phyloP scores from a whole-genome alignment of 768 basidiomycete genomes.

The Pleurotus tuber-regium region DNA sequence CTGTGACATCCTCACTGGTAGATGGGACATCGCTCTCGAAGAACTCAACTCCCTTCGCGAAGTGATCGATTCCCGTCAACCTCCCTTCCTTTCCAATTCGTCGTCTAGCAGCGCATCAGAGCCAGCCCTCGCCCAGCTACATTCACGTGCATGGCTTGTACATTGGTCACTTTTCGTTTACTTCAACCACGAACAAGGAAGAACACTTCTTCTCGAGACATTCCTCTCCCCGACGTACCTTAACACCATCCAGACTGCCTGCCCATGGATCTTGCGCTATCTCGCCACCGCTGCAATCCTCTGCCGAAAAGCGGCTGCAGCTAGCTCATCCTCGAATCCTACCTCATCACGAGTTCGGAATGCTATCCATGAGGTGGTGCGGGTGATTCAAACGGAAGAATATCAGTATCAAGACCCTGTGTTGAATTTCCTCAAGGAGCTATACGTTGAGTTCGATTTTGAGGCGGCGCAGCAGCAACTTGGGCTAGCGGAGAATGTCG shows the following conservation, averaged over 20 bases:
- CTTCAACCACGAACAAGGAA: slow-evolving; percentile 93
- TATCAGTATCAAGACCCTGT: slow-evolving; percentile 96
- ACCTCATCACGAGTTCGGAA: slow-evolving; percentile 76
- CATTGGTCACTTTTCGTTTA: slow-evolving; percentile 99
- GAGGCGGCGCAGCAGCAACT: slow-evolving; percentile 89
- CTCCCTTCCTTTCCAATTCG: slow-evolving; percentile 42
- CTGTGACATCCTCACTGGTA: slow-evolving; percentile 91
- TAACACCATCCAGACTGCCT: slow-evolving; percentile 96
- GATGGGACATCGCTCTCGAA: slow-evolving; percentile 93
- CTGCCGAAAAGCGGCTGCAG: slow-evolving; percentile 71
- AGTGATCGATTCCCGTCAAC: slow-evolving; percentile 76
- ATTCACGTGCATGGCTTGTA: slow-evolving; percentile 93
- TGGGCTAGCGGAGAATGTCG: slow-evolving; percentile 72
- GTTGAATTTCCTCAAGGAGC: slow-evolving; percentile 88
- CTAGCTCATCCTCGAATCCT: slow-evolving; percentile 36
- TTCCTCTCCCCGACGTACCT: slow-evolving; percentile 97
- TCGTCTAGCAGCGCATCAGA: slow-evolving; percentile 41
- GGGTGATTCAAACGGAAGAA: slow-evolving; percentile 92
- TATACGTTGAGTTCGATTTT: slow-evolving; percentile 96
- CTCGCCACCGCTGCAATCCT: slow-evolving; percentile 91
- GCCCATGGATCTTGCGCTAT: slow-evolving; percentile 93
- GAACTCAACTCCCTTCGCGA: slow-evolving; percentile 96
- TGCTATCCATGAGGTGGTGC: slow-evolving; percentile 88
- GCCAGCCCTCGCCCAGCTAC: slow-evolving; percentile 76
- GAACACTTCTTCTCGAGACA: slow-evolving; percentile 89